These are phyloP conservation scores for Paramarasmius palmivorus DNA, from an alignment of 1,284 basidiomycete genomes.

Conservation along the genomic window DNA sequence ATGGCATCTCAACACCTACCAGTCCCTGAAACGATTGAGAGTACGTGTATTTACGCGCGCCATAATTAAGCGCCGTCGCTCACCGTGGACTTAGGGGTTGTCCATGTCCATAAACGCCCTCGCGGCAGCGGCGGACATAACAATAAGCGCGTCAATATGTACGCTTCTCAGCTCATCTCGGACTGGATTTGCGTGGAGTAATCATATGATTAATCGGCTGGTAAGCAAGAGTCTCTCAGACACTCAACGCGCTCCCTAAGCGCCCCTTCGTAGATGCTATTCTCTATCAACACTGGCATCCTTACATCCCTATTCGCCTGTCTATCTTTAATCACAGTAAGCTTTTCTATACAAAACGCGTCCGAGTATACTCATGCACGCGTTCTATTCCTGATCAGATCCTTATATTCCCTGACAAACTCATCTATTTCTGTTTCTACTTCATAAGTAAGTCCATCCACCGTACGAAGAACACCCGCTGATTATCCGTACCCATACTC, in stretches of 20 bases:
- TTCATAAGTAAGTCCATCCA: conserved; percentile 3
- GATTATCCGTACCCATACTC: not conserved
- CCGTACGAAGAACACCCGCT: not conserved
- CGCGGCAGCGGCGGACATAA: not conserved
- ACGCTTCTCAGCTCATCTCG: not conserved
- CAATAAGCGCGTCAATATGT: not conserved
- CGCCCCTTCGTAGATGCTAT: conserved; percentile 1
- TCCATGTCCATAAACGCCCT: conserved; percentile 8
- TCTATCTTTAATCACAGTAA: not conserved
- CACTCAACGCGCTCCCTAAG: not conserved
- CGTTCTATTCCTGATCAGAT: not conserved
- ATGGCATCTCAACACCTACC: not conserved
- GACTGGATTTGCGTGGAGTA: conserved; percentile 11
- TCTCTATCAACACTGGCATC: conserved; percentile 11
- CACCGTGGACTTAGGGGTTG: not conserved
- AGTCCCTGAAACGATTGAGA: not conserved
- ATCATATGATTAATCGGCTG: conserved; percentile 10
- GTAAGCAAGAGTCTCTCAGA: not conserved
- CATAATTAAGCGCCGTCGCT: not conserved
- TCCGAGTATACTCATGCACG: not conserved
- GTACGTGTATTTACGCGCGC: not conserved
- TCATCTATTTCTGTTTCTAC: conserved; percentile 8
- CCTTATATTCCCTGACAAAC: not conserved
- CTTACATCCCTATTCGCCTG: conserved; percentile 7
- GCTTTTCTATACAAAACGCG: not conserved